Evolutionary conservation across 2,329 filamentous ascomycete species (phyloP).

Genomic region (Elsinoe australis): DNA sequence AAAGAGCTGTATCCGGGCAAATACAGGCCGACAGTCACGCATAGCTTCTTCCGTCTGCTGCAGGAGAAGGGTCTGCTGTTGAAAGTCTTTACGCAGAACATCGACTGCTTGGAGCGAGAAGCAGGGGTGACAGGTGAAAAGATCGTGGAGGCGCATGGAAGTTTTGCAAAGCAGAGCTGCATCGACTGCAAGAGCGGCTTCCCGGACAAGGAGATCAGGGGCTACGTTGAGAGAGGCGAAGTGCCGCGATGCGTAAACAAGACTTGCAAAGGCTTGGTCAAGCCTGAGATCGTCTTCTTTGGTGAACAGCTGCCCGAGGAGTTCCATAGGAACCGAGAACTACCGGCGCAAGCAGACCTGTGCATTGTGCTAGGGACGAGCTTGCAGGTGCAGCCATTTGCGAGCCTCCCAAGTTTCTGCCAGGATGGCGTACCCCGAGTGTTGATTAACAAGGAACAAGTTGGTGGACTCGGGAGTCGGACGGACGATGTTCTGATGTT

Average conservation of each 20-base stretch:
- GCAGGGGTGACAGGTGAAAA: slow-evolving; percentile 74
- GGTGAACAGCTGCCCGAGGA: slow-evolving; percentile 62
- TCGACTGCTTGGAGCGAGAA: slow-evolving; percentile 84
- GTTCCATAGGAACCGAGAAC: slow-evolving; percentile 54
- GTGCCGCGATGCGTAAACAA: slow-evolving; percentile 69
- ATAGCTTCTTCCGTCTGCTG: slow-evolving; percentile 79
- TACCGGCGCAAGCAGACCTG: slow-evolving; percentile 61
- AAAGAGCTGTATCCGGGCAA: slow-evolving; percentile 87
- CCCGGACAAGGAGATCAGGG: slow-evolving; percentile 65
- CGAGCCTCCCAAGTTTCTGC: slow-evolving; percentile 63
- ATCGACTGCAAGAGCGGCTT: slow-evolving; percentile 75
- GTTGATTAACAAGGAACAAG: slow-evolving; percentile 77
- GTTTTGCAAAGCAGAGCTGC: slow-evolving; percentile 83
- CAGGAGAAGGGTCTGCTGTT: slow-evolving; percentile 68
- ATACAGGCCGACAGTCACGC: slow-evolving; percentile 80
- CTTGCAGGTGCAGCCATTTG: slow-evolving; percentile 81
- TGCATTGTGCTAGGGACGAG: slow-evolving; percentile 85
- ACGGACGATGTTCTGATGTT: slow-evolving; percentile 78
- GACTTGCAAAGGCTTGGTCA: slow-evolving; percentile 70
- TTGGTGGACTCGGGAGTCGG: slow-evolving; percentile 68
- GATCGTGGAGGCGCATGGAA: slow-evolving; percentile 91
- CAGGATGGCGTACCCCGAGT: slow-evolving; percentile 60
- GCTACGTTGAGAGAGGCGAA: slow-evolving; percentile 56
- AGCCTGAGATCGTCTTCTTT: slow-evolving; percentile 94
- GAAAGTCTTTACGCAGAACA: slow-evolving; percentile 95